Conservation (phyloP, 345 rosid species). For the Gossypioides kirkii region DNA sequence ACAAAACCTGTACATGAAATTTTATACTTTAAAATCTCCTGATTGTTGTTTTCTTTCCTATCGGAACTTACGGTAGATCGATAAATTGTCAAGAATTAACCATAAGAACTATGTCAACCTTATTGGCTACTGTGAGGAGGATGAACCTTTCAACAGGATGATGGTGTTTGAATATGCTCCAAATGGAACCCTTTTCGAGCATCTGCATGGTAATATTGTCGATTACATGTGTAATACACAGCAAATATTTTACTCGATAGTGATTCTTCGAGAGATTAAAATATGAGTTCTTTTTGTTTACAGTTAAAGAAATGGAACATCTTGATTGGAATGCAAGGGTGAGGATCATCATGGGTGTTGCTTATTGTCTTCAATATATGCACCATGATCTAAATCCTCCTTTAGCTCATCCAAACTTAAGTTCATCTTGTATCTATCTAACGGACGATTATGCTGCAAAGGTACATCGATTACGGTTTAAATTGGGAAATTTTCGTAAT, state of each 20-base stretch:
- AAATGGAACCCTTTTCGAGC: slow-evolving; percentile 82
- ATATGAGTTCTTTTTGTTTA: slow-evolving; percentile 12
- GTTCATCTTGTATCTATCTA: slow-evolving; percentile 42
- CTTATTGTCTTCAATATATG: slow-evolving; percentile 87
- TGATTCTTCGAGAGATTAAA: slow-evolving; percentile 12
- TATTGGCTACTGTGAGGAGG: slow-evolving; percentile 83
- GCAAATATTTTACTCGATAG: neutral
- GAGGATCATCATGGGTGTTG: slow-evolving; percentile 89
- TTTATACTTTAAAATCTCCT: slow-evolving; percentile 1
- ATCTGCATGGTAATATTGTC: slow-evolving; percentile 62
- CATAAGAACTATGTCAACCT: slow-evolving; percentile 96
- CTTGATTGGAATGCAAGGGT: slow-evolving; percentile 86
- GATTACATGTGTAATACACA: neutral
- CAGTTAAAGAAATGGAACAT: slow-evolving; percentile 86
- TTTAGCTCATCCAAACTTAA: slow-evolving; percentile 42
- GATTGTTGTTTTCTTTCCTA: neutral
- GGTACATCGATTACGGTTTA: slow-evolving; percentile 31
- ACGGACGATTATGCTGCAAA: slow-evolving; percentile 96
- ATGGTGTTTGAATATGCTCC: slow-evolving; percentile 99
- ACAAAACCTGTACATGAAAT: neutral
- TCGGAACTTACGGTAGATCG: slow-evolving; percentile 47
- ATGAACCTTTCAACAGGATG: slow-evolving; percentile 88
- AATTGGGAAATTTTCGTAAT: neutral
- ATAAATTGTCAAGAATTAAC: slow-evolving; percentile 68
- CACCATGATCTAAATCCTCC: slow-evolving; percentile 90